phyloP scores from a whole-genome alignment of 257 asterid species.

The Solanum dulcamara region DNA sequence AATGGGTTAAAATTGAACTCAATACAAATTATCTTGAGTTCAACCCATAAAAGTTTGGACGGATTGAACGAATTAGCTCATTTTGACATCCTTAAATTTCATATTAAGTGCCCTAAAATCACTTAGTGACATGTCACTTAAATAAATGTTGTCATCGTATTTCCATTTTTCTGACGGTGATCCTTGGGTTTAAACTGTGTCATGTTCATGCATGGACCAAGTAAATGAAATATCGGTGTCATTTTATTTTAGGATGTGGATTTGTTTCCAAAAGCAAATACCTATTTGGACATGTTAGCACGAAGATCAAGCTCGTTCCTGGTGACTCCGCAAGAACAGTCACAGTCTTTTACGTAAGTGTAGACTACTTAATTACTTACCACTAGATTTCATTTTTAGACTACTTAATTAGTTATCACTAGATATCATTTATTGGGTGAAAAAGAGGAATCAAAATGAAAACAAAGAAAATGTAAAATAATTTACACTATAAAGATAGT shows the following conservation, averaged over 20 bases:
- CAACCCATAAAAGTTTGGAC: too few species aligned
- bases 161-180: not conserved
- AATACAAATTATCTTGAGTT: too few species aligned
- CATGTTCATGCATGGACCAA: not conserved
- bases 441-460: not conserved
- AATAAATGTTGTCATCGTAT: too few species aligned
- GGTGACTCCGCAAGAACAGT: constrained; percentile 43
- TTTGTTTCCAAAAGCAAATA: constrained; percentile 19
- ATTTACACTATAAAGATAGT: not conserved
- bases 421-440: not conserved
- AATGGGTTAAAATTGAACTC: too few species aligned
- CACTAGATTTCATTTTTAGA: not conserved
- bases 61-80: too few species aligned
- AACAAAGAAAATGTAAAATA: not conserved
- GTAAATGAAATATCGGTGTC: not conserved
- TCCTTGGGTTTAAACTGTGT: not conserved
- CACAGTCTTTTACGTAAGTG: constrained; percentile 18
- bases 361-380: not conserved
- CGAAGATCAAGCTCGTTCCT: constrained; percentile 37
- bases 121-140: too few species aligned
- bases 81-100: too few species aligned
- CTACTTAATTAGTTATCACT: not conserved
- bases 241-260: constrained; percentile 13
- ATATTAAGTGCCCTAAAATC: too few species aligned
- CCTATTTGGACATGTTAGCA: constrained; percentile 25